Base-by-base conservation (phyloP, 2,329 filamentous ascomycete genomes). In the Fusarium nodosum region DNA sequence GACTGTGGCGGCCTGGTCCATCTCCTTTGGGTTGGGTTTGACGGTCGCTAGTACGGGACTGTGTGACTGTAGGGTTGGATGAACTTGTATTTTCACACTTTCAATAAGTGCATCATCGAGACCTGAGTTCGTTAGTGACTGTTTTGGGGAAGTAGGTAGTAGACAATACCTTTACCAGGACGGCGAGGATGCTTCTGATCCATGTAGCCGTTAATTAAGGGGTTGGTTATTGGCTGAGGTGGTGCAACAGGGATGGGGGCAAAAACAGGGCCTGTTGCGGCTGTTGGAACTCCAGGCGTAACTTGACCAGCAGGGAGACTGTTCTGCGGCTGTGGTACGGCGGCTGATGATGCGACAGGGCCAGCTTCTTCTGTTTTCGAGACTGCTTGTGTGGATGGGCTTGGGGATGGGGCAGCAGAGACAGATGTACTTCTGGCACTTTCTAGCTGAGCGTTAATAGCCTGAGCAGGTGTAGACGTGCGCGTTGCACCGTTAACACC, bases 1-100 rank as follows among this genome's bases (percentile, higher is more conserved):
- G 57, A 96, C 82, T 8, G 92, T 92, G 42, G 91, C 83, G 7
- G 90, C 93, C 72, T 95, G 91, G 60, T 93, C 88, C 30, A 88
- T 86, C 72, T 91, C 85, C 20, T 85, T 87, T 9, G 87, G 81
- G 53, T 90, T 89, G 5, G 93, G 90, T 3, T 86, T 84, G 33
- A 97, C 81, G 36, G 87, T 85, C 56, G 92, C 82, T 34, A 86
- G 82, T 76, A 91, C 89, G 28, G 87, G 88, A 28, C 86, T 86
- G 11, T 88, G 82, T 4, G 89, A 78, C 51, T 87, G 87, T 42
- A 93, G 82, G 13, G 85, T 85, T 1, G 91, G 90, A 75, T 95
- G 91, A 10, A 90, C 90, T 58, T 86, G 84, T 18, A 94, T 81
- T 39, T 85, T 87, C 26, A 95, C 81, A 54, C 87, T 88, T 7